Conservation (phyloP, 2,329 filamentous ascomycete species). For the Onygenales sp. region DNA sequence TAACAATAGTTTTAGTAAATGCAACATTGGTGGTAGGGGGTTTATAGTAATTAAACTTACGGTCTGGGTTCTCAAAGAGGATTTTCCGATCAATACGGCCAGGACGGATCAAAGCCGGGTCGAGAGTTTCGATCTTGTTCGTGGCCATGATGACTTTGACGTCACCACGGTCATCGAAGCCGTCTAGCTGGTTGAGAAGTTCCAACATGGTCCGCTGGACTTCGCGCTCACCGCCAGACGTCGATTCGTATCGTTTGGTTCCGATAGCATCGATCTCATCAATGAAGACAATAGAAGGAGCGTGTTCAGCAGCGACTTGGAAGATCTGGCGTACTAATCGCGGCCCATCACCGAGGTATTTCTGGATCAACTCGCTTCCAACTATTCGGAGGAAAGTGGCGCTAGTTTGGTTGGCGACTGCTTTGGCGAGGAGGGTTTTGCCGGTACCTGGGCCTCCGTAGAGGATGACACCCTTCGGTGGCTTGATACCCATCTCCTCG, state of each 20-base stretch:
- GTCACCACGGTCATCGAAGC: slow-evolving; percentile 96
- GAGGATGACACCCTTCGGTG: slow-evolving; percentile 96
- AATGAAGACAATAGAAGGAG: slow-evolving; percentile 96
- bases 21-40: background rate
- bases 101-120: slow-evolving; percentile 90
- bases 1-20: slow-evolving; percentile 14
- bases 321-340: slow-evolving; percentile 88
- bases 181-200: slow-evolving; percentile 93
- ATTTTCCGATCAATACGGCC: slow-evolving; percentile 99
- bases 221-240: slow-evolving; percentile 91
- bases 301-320: slow-evolving; percentile 85
- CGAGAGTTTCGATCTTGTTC: slow-evolving; percentile 98
- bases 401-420: slow-evolving; percentile 97
- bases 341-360: slow-evolving; percentile 94
- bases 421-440: slow-evolving; percentile 92
- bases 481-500: slow-evolving; percentile 99
- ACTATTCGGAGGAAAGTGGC: slow-evolving; percentile 97
- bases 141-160: slow-evolving; percentile 99
- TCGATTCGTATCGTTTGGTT: slow-evolving; percentile 97
- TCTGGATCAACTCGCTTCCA: slow-evolving; percentile 94
- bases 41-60: slow-evolving; percentile 33
- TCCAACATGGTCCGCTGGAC: slow-evolving; percentile 98
- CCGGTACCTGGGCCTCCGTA: slow-evolving; percentile 96
- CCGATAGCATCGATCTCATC: slow-evolving; percentile 99
- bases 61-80: slow-evolving; percentile 62